A percentile compares a stretch with the other conserved stretches of the same genome.
phyloP scores from a whole-genome alignment of 2,329 filamentous ascomycete genomes.

The Xylaria arbuscula region DNA sequence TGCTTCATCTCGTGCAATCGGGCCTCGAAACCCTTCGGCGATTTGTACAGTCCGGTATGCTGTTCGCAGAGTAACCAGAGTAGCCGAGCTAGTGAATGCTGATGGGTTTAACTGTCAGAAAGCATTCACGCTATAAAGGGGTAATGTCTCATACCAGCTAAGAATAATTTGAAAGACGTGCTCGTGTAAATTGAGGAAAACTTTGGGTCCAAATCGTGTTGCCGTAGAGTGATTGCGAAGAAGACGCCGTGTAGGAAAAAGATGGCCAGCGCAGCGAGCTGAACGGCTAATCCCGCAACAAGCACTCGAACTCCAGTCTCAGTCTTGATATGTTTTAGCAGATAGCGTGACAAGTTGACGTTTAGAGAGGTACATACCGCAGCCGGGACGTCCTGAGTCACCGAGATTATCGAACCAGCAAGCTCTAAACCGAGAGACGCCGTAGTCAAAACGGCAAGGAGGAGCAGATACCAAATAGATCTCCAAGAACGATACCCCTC shows the following conservation, averaged over 20 bases:
- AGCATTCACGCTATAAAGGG: not conserved
- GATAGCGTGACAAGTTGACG: not conserved
- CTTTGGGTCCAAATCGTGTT: slow-evolving; percentile 54
- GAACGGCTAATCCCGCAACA: slow-evolving; percentile 59
- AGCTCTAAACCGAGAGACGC: slow-evolving; percentile 52
- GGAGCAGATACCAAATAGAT: slow-evolving; percentile 48
- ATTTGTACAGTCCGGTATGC: slow-evolving; percentile 45
- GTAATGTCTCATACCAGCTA: slow-evolving; percentile 55
- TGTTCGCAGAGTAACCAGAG: slow-evolving; percentile 45
- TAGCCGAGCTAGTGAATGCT: slow-evolving; percentile 42
- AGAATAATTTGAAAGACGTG: slow-evolving; percentile 56
- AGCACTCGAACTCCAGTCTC: slow-evolving; percentile 53
- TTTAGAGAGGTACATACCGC: slow-evolving; percentile 50
- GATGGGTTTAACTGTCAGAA: slow-evolving; percentile 11
- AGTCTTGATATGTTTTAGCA: slow-evolving; percentile 40
- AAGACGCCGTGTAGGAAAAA: slow-evolving; percentile 55
- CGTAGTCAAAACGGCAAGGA: slow-evolving; percentile 42
- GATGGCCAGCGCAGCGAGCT: slow-evolving; percentile 54
- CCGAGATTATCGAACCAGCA: slow-evolving; percentile 56
- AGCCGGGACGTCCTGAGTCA: slow-evolving; percentile 49
- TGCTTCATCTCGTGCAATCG: slow-evolving; percentile 43
- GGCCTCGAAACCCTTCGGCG: slow-evolving; percentile 42
- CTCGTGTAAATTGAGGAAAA: slow-evolving; percentile 57
- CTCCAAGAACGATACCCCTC: slow-evolving; percentile 54
- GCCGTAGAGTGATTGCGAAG: slow-evolving; percentile 55